Base-by-base conservation (phyloP, 257 asterid species). In the Solanum bulbocastanum region DNA sequence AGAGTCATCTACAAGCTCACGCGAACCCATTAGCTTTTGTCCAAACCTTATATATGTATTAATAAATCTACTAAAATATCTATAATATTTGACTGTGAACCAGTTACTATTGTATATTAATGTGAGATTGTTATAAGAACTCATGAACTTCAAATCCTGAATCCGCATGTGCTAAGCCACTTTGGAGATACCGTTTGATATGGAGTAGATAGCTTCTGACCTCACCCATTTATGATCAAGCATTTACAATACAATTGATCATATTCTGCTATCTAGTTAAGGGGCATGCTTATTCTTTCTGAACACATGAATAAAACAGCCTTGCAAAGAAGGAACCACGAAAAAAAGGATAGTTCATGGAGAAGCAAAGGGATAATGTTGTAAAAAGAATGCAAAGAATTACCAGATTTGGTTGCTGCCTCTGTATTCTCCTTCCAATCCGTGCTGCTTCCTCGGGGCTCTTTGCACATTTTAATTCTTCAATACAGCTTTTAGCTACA, bases 401-500 rank as follows among this genome's bases (percentile, higher is more conserved):
- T 93, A 96, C 98, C 98, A 96, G 92, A 91, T 96, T 89, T 4
- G 98, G 98, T 20, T 10, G 91, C 87, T 93, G 94, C 93, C 95
- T 93, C 93, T 93, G 98, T 66, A 93, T 92, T 92, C 91, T 94
- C 91, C 99, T 93, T 91, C 99, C 99, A 40, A 97, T 46, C 52
- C 98, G 93, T 85, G 98, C 98, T 73, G 99, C 99, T 93, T 97
- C 99, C 93, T 97, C 99, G 0, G 99, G 98, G 83, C 99, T 97
- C 93, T 92, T 93, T 49, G 96, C 95, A 42, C 84, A 87, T 90
- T 94, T 96, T 84, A 97, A 93, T 88, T 93, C 95, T 88, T 93
- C 92, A 68, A 95, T 89, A 85, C 94, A 90, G 25, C 72, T 89
- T 58, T 79, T 90, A 49, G 98, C 98, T 71, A 88, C 87, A 60